A percentile compares a stretch with the other conserved stretches of the same genome.
phyloP scores from a whole-genome alignment of 805 yeast genomes.

The Myxozyma neotropica region DNA sequence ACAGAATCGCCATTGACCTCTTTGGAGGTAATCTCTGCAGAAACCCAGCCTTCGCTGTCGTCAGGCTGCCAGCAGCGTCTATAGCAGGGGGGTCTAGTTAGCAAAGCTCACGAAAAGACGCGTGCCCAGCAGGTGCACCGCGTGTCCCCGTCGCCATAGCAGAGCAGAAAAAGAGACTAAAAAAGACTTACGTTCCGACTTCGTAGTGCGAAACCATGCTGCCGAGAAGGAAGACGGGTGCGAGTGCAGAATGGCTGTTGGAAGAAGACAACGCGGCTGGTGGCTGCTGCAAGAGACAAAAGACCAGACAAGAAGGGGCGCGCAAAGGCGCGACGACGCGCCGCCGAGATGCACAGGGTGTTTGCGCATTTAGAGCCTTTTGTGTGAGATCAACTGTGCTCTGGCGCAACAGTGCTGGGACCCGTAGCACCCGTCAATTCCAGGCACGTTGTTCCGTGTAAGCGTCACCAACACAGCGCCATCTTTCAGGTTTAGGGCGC shows the following conservation, averaged over 20 bases:
- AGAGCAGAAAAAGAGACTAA: not conserved
- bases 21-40: constrained; percentile 59
- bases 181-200: constrained; percentile 29
- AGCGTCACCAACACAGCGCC: not conserved
- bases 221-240: constrained; percentile 1
- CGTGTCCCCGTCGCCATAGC: not conserved
- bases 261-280: not conserved
- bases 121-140: not conserved
- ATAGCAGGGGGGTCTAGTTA: not conserved
- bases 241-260: not conserved
- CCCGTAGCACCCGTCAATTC: not conserved
- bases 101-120: not conserved
- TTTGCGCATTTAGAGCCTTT: not conserved
- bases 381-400: not conserved
- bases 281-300: not conserved
- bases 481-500: constrained; percentile 1
- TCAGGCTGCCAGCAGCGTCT: constrained; percentile 78
- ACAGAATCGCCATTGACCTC: constrained; percentile 50
- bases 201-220: constrained; percentile 33
- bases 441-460: not conserved
- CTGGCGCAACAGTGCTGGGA: not conserved
- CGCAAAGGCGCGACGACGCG: constrained; percentile 6
- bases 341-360: not conserved
- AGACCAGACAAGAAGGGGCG: constrained; percentile 12
- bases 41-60: constrained; percentile 71